Percentiles rank a stretch among this genome's conserved stretches.
Conservation (phyloP, 139 green algal species). For the Chlorella sp. region DNA sequence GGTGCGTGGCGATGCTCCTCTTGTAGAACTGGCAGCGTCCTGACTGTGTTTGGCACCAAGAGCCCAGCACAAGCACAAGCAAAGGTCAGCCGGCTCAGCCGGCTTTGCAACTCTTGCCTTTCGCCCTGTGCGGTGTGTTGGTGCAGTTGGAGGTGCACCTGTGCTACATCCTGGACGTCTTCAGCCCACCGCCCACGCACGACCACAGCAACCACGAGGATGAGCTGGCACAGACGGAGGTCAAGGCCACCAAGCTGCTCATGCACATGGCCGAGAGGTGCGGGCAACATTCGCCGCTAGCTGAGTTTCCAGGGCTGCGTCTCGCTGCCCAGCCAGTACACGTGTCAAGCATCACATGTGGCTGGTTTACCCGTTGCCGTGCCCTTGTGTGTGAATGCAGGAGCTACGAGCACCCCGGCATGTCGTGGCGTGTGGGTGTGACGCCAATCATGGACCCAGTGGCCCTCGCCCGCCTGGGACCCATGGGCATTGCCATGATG, state of each 20-base stretch:
- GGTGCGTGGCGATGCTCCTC: too few species aligned
- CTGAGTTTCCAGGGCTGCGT: neutral
- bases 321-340: neutral
- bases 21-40: too few species aligned
- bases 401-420: slow-evolving; percentile 4
- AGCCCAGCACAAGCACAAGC: too few species aligned
- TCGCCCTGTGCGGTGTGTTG: too few species aligned
- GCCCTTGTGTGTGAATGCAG: neutral
- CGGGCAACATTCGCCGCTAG: too few species aligned
- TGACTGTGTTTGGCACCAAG: too few species aligned
- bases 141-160: neutral
- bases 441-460: slow-evolving; percentile 13
- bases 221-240: too few species aligned
- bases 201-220: neutral
- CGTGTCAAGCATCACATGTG: neutral
- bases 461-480: slow-evolving; percentile 12
- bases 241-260: neutral
- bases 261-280: neutral
- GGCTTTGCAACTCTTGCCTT: too few species aligned
- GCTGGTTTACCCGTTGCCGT: too few species aligned
- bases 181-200: neutral
- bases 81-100: too few species aligned
- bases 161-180: neutral
- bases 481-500: slow-evolving; percentile 13
- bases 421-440: slow-evolving; percentile 26